A percentile compares a stretch with the other conserved stretches of the same genome.
These are phyloP conservation scores for Eucalyptus sp. DNA, from an alignment of 345 rosid species.

Conservation along the genomic window DNA sequence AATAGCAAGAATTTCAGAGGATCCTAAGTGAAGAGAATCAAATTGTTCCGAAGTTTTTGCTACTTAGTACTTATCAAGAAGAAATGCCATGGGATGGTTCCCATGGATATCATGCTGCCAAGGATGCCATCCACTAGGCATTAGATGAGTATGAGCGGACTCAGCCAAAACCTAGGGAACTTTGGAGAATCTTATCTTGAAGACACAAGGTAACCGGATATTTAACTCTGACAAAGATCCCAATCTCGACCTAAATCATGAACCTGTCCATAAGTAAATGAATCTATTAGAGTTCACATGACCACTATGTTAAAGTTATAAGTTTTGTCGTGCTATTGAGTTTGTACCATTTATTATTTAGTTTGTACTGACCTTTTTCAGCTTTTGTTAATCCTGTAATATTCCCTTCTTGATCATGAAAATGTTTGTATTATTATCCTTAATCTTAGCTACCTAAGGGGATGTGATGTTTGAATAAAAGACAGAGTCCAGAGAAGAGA, in stretches of 20 bases:
- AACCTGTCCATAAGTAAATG: neutral
- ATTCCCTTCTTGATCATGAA: no score
- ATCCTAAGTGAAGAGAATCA: neutral
- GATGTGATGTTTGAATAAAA: no score
- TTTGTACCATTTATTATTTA: no score
- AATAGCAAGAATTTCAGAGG: neutral
- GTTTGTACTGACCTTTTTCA: no score
- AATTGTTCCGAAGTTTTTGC: neutral
- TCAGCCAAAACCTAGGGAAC: neutral
- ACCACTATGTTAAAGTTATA: no score
- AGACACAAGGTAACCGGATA: neutral
- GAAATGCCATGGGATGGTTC: neutral
- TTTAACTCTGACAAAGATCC: neutral
- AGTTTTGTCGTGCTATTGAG: no score
- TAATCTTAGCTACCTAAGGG: no score
- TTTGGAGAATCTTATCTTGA: neutral
- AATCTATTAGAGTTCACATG: neutral
- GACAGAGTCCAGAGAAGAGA: no score
- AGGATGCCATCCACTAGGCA: neutral
- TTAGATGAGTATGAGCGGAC: neutral
- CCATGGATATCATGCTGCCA: neutral
- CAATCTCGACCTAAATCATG: neutral
- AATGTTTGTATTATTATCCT: no score
- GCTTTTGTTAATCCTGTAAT: no score
- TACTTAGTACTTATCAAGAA: neutral